Conservation (phyloP, 139 green algal genomes). For the Marvania coccoides region DNA sequence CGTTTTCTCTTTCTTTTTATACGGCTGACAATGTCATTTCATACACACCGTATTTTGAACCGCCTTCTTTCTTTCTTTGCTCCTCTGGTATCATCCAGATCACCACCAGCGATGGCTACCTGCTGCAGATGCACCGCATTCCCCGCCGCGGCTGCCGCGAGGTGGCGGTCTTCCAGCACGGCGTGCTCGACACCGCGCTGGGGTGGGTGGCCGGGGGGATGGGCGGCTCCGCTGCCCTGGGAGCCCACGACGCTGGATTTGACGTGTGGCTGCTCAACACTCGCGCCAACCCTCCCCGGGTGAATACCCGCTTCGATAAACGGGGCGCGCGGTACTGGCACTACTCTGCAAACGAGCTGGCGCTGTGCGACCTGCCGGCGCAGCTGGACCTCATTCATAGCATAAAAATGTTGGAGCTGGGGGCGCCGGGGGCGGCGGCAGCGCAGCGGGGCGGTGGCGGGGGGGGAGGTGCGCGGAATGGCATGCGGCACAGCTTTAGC, state of each 20-base stretch:
- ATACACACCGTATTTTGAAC: background rate
- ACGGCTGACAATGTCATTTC: no score
- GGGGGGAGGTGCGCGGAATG: background rate
- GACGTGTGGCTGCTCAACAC: constrained; percentile 92
- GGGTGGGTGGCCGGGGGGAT: constrained; percentile 62
- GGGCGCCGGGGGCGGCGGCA: background rate
- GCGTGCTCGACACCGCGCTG: constrained; percentile 86
- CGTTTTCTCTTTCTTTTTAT: no score
- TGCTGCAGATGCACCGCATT: constrained; percentile 78
- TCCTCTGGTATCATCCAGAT: no score
- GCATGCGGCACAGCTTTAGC: constrained; percentile 1
- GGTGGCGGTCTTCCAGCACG: constrained; percentile 85
- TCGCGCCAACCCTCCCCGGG: constrained; percentile 66
- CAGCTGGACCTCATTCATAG: constrained; percentile 70
- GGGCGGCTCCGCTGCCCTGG: constrained; percentile 70
- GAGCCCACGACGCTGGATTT: constrained; percentile 80
- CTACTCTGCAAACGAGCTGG: constrained; percentile 84
- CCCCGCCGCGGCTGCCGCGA: constrained; percentile 42
- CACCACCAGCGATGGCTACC: constrained; percentile 72
- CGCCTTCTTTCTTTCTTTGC: background rate
- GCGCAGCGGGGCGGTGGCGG: background rate
- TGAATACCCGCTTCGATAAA: constrained; percentile 32
- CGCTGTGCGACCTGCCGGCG: constrained; percentile 56
- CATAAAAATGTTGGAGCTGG: constrained; percentile 76
- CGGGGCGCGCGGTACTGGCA: constrained; percentile 66